Percentiles rank a stretch among this genome's conserved stretches.
Evolutionary conservation across 1,139 yeast genomes (phyloP).

Genomic region (Pichia terricola): DNA sequence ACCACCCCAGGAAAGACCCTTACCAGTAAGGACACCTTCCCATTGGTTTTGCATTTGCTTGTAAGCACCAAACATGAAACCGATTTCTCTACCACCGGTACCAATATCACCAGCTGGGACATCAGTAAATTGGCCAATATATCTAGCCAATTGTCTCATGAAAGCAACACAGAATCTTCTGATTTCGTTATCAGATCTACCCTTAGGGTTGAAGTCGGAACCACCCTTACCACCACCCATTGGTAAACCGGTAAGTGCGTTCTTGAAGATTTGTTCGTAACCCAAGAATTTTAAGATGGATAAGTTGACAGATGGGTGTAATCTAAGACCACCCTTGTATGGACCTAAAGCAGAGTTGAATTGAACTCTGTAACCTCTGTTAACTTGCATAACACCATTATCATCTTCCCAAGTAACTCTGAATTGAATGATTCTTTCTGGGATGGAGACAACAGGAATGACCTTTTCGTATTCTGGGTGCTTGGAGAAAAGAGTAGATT

Average conservation of each 20-base stretch:
- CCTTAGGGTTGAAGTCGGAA: constrained; percentile 95
- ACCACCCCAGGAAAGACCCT: constrained; percentile 98
- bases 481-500: constrained; percentile 80
- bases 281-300: constrained; percentile 94
- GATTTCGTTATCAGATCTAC: constrained; percentile 84
- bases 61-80: constrained; percentile 95
- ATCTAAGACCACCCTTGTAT: constrained; percentile 97
- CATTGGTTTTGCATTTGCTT: constrained; percentile 83
- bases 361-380: constrained; percentile 97
- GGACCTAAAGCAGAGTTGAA: constrained; percentile 98
- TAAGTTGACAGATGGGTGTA: constrained; percentile 94
- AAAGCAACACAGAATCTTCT: constrained; percentile 94
- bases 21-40: constrained; percentile 97
- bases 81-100: constrained; percentile 88
- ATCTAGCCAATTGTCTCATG: constrained; percentile 92
- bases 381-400: constrained; percentile 82
- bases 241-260: constrained; percentile 92
- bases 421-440: constrained; percentile 94
- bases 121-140: constrained; percentile 95
- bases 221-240: constrained; percentile 99
- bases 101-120: constrained; percentile 98
- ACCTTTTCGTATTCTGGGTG: constrained; percentile 88
- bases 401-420: constrained; percentile 98
- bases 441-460: constrained; percentile 83
- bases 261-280: constrained; percentile 97